A percentile compares a stretch with the other conserved stretches of the same genome.
Conservation (phyloP, 23 red algal species). For the Chondrus crispus region DNA sequence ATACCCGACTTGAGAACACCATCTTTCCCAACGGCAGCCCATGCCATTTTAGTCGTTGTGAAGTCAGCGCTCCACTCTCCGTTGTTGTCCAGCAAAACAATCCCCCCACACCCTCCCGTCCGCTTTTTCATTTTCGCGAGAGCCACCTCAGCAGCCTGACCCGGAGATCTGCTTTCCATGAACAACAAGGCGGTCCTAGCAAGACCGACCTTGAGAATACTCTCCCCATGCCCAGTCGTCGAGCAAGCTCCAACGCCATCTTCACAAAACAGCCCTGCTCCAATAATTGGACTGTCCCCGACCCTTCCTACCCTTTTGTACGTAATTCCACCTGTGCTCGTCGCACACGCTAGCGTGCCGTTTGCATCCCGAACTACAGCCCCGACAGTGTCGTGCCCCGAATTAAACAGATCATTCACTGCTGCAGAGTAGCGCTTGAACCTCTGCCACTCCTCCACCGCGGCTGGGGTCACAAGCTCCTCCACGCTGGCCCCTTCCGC, state of each 20-base stretch:
- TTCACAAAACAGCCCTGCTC: constrained; percentile 74
- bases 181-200: constrained; percentile 27
- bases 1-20: constrained; percentile 58
- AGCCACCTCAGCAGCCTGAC: constrained; percentile 28
- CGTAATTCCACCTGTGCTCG: constrained; percentile 93
- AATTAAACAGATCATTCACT: constrained; percentile 54
- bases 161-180: constrained; percentile 1
- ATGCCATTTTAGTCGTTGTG: constrained; percentile 90
- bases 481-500: background rate
- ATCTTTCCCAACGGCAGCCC: constrained; percentile 61
- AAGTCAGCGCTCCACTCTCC: constrained; percentile 60
- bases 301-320: constrained; percentile 84
- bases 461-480: constrained; percentile 48
- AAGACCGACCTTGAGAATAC: constrained; percentile 67
- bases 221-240: constrained; percentile 95
- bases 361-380: constrained; percentile 76
- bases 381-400: constrained; percentile 87
- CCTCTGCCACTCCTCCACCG: constrained; percentile 66
- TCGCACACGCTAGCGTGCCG: constrained; percentile 78
- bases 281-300: constrained; percentile 89
- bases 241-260: constrained; percentile 54
- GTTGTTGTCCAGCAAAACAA: constrained; percentile 59
- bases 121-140: constrained; percentile 67
- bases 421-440: constrained; percentile 24
- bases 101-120: constrained; percentile 87